A percentile compares a stretch with the other conserved stretches of the same genome.
Conservation (phyloP, 805 yeast genomes). For the Hyphopichia homilentoma region DNA sequence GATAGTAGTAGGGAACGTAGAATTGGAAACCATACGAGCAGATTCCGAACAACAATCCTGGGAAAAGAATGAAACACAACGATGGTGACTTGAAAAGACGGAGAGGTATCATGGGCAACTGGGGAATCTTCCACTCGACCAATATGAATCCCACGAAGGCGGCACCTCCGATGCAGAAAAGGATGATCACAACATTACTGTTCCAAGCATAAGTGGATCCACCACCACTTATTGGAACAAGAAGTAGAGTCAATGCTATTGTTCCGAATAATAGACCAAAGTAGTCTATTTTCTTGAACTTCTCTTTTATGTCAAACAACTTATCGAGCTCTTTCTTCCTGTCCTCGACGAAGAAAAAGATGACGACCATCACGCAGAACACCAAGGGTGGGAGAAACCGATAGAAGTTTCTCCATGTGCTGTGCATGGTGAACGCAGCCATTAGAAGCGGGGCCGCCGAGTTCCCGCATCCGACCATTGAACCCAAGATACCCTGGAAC, state of each 20-base stretch:
- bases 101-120: constrained; percentile 31
- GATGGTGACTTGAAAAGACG: constrained; percentile 17
- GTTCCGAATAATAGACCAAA: constrained; percentile 10
- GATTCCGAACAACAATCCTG: constrained; percentile 26
- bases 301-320: constrained; percentile 20
- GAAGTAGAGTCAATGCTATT: constrained; percentile 8
- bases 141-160: constrained; percentile 16
- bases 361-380: constrained; percentile 22
- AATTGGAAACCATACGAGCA: constrained; percentile 21
- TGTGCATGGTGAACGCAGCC: constrained; percentile 42
- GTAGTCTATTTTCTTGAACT: constrained; percentile 11
- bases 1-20: constrained; percentile 21
- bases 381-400: constrained; percentile 44
- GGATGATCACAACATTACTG: constrained; percentile 9
- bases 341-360: constrained; percentile 27
- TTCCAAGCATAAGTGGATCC: constrained; percentile 13
- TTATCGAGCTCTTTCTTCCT: constrained; percentile 18
- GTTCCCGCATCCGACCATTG: constrained; percentile 46
- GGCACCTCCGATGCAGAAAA: constrained; percentile 16
- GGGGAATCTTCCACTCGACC: constrained; percentile 26
- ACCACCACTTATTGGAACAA: constrained; percentile 14
- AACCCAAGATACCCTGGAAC: constrained; percentile 52
- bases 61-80: constrained; percentile 15
- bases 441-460: constrained; percentile 54
- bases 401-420: constrained; percentile 52